Conservation (phyloP, 805 yeast genomes). For the Kodamaea fukazawae region DNA sequence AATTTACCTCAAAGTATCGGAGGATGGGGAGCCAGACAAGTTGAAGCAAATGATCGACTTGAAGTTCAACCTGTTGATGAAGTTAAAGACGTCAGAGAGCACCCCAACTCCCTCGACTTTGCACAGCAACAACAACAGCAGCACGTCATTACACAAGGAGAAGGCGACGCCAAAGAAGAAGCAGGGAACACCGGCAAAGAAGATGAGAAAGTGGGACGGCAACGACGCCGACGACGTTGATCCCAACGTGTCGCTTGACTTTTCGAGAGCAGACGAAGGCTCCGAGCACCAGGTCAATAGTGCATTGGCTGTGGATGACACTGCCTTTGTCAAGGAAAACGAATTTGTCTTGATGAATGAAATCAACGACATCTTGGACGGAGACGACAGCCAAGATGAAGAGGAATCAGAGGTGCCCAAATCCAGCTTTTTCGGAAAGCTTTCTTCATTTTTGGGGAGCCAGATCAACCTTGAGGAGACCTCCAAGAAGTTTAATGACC, state of each 20-base stretch:
- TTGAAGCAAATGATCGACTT: constrained; percentile 34
- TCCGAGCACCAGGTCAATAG: constrained; percentile 11
- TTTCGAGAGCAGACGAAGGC: constrained; percentile 23
- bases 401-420: constrained; percentile 14
- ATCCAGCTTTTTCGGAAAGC: constrained; percentile 28
- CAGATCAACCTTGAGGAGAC: constrained; percentile 56
- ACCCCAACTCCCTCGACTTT: too few species aligned
- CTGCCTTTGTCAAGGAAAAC: constrained; percentile 37
- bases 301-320: constrained; percentile 19
- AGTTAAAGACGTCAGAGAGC: constrained; percentile 16
- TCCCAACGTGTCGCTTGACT: constrained; percentile 27
- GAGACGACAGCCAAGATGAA: constrained; percentile 29
- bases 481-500: constrained; percentile 64
- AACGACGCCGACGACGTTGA: constrained; percentile 34
- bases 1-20: constrained; percentile 26
- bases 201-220: constrained; percentile 45
- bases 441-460: constrained; percentile 38
- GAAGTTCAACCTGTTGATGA: constrained; percentile 38
- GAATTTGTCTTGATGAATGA: constrained; percentile 42
- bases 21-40: constrained; percentile 20
- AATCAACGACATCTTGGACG: constrained; percentile 37
- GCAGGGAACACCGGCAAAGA: constrained; percentile 18
- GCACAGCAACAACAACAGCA: constrained; percentile 2
- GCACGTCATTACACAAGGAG: constrained; percentile 3
- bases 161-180: constrained; percentile 1